phyloP scores from a whole-genome alignment of 2,329 filamentous ascomycete genomes.

The Amesomyces nigricolor region DNA sequence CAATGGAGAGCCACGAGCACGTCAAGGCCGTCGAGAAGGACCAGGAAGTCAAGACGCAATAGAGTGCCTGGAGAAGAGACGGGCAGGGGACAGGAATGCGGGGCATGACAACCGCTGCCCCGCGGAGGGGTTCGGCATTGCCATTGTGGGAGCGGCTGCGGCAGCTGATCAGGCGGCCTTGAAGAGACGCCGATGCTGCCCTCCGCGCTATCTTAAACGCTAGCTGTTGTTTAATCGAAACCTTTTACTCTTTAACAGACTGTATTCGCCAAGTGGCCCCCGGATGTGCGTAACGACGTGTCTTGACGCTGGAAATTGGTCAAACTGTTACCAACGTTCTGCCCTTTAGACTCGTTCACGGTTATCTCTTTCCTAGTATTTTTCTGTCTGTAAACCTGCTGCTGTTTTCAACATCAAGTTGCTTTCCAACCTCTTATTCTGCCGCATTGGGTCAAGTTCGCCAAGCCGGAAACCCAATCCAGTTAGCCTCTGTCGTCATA shows the following conservation, averaged over 20 bases:
- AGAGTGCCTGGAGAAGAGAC: conserved; percentile 29
- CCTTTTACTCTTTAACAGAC: too few relatives aligned
- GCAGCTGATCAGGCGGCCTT: background rate
- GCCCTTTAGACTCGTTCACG: too few relatives aligned
- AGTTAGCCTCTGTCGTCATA: conserved; percentile 6
- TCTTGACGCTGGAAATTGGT: too few relatives aligned
- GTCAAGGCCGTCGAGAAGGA: conserved; percentile 73
- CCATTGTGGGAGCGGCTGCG: background rate
- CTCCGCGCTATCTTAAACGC: too few relatives aligned
- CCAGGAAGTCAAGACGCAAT: conserved; percentile 65
- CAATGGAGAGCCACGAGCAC: conserved; percentile 63
- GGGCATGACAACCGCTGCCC: conserved; percentile 17
- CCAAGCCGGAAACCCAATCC: background rate
- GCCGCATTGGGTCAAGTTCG: background rate
- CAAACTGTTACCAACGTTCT: too few relatives aligned
- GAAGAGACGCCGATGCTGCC: background rate
- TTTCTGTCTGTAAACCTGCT: too few relatives aligned
- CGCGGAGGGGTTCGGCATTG: background rate
- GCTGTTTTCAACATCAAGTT: too few relatives aligned
- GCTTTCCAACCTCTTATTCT: background rate
- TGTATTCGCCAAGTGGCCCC: too few relatives aligned
- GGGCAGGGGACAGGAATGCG: conserved; percentile 7
- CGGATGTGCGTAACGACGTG: too few relatives aligned
- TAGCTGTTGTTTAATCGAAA: too few relatives aligned
- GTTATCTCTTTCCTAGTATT: too few relatives aligned